phyloP scores from a whole-genome alignment of 139 green algal species.

The Desmodesmus armatus region DNA sequence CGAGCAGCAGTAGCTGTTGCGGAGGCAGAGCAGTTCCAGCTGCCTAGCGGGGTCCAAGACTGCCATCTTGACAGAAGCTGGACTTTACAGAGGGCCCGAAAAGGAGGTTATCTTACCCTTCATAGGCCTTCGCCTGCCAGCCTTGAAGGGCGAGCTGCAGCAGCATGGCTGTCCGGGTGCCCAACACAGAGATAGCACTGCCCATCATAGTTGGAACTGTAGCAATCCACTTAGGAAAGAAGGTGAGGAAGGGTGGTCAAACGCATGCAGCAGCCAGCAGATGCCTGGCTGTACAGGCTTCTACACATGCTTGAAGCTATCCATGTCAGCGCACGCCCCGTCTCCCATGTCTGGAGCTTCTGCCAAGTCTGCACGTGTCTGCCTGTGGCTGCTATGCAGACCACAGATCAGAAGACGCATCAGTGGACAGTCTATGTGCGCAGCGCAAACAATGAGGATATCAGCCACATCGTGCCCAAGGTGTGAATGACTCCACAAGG shows the following conservation, averaged over 20 bases:
- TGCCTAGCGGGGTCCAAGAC: too few species aligned
- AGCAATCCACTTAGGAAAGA: slow-evolving; percentile 94
- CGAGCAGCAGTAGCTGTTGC: too few species aligned
- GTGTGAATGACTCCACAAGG: slow-evolving; percentile 1
- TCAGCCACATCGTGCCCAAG: slow-evolving; percentile 78
- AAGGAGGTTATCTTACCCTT: too few species aligned
- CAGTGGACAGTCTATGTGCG: slow-evolving; percentile 98
- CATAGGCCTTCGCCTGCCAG: too few species aligned
- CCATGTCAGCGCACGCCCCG: neutral
- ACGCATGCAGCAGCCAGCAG: neutral
- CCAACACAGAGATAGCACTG: slow-evolving; percentile 78
- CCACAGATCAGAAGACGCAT: too few species aligned
- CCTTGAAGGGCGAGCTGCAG: too few species aligned
- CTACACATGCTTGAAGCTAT: neutral
- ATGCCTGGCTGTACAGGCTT: neutral
- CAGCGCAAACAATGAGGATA: slow-evolving; percentile 79
- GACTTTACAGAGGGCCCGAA: too few species aligned
- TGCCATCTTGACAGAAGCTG: too few species aligned
- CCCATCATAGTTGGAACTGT: slow-evolving; percentile 87
- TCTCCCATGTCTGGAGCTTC: too few species aligned
- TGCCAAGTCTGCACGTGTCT: neutral
- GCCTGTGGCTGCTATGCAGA: slow-evolving; percentile 44
- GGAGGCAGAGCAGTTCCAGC: too few species aligned
- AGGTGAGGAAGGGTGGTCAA: slow-evolving; percentile 58
- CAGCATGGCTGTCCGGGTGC: slow-evolving; percentile 54